Evolutionary conservation across 352 stramenopile genomes (phyloP), one percentile per base, ranked within the genome.

Genomic region (Halophytophthora polymorphica): DNA sequence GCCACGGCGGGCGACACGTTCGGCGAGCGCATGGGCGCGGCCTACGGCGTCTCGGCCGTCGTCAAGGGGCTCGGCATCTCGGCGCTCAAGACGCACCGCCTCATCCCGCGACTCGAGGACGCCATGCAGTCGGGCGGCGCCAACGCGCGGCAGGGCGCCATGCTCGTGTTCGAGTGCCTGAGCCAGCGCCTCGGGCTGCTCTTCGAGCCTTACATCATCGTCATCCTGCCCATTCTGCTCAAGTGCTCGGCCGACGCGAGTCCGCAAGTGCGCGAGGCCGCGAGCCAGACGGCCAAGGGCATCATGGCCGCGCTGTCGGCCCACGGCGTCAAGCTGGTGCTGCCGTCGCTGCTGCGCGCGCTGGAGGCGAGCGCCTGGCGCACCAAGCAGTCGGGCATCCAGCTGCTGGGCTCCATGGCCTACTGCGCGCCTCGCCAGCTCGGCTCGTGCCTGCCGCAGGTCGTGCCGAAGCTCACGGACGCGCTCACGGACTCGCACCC

Each of bases 291-390:
- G 10, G 91, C 93, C 2, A 95, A 96, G 44, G 83, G 95, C 13
- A 99, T 99, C 51, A 99, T 99, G 97, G 85, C 81, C 34, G 98
- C 99, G 50, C 77, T 99, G 33, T 99, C 96, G 44, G 94, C 92
- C 6, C 97, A 99, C 71, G 97, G 98, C 50, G 96, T 99, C 19
- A 99, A 99, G 73, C 75, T 99, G 7, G 91, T 99, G 39, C 83
- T 99, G 50, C 97, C 97, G 37, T 97, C 96, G 41, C 93, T 99
- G 17, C 72, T 99, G 15, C 84, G 88, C 39, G 93, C 95, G 15
- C 95, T 99, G 17, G 82, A 96, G 47, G 89, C 98, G 61, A 76
- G 77, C 12, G 70, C 79, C 25, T 99, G 97, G 97, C 86, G 97
- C 57, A 99, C 96, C n/a, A 99, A 99, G 72, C 90, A 98, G 64